Percentiles rank a stretch among this genome's conserved stretches.
Conservation (phyloP, 345 rosid species). For the Cardamine resedifolia region DNA sequence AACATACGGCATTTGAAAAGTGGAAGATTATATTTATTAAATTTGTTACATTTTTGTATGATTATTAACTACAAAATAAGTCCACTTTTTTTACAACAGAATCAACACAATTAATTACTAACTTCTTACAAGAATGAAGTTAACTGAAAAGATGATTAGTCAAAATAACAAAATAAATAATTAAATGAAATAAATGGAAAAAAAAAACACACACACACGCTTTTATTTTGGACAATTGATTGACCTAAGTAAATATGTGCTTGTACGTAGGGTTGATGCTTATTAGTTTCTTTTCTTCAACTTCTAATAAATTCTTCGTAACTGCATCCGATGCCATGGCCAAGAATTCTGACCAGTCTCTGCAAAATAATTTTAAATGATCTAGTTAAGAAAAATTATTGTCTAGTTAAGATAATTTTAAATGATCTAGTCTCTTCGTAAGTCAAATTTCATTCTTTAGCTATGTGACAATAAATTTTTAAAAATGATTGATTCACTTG, state of each 20-base stretch:
- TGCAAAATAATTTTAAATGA: conserved; percentile 14
- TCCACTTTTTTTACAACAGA: background rate
- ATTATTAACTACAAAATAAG: background rate
- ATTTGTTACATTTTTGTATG: background rate
- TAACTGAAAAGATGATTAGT: background rate
- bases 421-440: too few species aligned
- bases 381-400: background rate
- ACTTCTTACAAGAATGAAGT: too few species aligned
- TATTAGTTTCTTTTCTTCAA: conserved; percentile 42
- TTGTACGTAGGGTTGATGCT: conserved; percentile 35
- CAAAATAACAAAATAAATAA: background rate
- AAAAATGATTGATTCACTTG: too few species aligned
- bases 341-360: conserved; percentile 89
- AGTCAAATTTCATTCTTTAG: background rate
- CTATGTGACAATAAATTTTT: background rate
- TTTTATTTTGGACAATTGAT: background rate
- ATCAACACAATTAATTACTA: background rate
- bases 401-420: too few species aligned
- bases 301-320: conserved; percentile 55
- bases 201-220: background rate
- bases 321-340: conserved; percentile 66
- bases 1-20: background rate
- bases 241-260: conserved; percentile 20
- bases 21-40: background rate
- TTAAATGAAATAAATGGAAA: background rate